Percentiles rank a stretch among this genome's conserved stretches.
These are phyloP conservation scores for Salix viminalis DNA, from an alignment of 345 rosid genomes.

Conservation along the genomic window DNA sequence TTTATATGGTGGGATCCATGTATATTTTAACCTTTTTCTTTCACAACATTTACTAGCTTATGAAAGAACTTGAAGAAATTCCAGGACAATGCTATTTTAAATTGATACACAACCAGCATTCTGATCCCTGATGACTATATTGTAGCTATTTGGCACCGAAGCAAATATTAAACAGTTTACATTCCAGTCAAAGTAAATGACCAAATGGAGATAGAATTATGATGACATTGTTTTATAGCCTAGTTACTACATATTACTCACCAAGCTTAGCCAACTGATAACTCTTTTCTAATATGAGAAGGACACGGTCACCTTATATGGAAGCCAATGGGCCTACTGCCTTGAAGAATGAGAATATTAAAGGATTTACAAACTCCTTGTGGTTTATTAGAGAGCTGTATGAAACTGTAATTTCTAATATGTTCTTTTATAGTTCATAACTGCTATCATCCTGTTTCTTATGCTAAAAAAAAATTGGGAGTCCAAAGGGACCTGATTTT, in stretches of 20 bases:
- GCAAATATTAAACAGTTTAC: background rate
- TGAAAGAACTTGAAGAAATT: background rate
- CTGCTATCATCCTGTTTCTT: slow-evolving; percentile 6
- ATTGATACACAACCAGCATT: background rate
- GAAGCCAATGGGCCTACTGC: background rate
- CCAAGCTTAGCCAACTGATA: background rate
- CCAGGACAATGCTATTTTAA: background rate
- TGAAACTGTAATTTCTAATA: slow-evolving; percentile 1
- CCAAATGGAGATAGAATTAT: background rate
- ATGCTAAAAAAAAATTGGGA: background rate
- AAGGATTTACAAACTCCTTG: background rate
- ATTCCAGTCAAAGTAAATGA: background rate
- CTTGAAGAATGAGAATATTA: background rate
- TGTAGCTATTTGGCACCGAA: background rate
- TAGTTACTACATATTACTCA: background rate
- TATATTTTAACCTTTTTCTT: background rate
- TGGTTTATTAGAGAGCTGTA: background rate
- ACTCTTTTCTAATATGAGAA: background rate
- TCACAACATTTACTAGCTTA: background rate
- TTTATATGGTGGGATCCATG: background rate
- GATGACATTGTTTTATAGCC: background rate
- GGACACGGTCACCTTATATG: background rate
- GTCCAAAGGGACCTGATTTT: background rate
- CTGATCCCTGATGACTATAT: background rate
- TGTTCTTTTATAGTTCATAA: slow-evolving; percentile 1